phyloP scores from a whole-genome alignment of 176 grass and related monocot genomes.

The Eleusine coracana region DNA sequence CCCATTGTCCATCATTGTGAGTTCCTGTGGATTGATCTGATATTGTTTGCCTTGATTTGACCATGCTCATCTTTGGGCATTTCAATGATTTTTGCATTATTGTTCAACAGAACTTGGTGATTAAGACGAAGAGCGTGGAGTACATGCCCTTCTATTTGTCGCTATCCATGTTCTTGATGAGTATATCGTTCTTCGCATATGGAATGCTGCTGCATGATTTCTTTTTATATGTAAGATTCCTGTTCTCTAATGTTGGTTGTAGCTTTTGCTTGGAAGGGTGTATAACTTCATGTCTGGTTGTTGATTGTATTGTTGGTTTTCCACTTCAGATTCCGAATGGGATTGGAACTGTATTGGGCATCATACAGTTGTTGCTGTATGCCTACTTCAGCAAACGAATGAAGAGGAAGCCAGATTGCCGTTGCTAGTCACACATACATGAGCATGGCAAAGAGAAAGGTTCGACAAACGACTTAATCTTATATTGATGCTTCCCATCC shows the following conservation, averaged over 20 bases:
- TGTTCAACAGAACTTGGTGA: conserved; percentile 78
- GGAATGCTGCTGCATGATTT: conserved; percentile 79
- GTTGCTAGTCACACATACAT: conserved; percentile 58
- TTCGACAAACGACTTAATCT: not conserved
- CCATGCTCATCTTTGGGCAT: not conserved
- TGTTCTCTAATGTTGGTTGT: conserved; percentile 2
- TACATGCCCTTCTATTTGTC: conserved; percentile 99
- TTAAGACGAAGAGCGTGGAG: conserved; percentile 82
- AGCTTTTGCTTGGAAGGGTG: conserved; percentile 35
- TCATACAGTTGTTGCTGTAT: conserved; percentile 73
- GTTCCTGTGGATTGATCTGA: not conserved
- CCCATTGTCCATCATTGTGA: conserved; percentile 86
- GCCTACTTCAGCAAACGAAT: conserved; percentile 72
- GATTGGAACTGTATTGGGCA: conserved; percentile 76
- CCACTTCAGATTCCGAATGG: conserved; percentile 84
- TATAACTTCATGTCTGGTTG: not conserved
- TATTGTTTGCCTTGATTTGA: not conserved
- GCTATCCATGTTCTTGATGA: conserved; percentile 92
- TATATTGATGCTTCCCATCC: not conserved
- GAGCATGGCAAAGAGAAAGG: conserved; percentile 29
- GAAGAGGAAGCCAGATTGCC: conserved; percentile 49
- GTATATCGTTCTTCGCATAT: conserved; percentile 79
- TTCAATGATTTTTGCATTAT: not conserved
- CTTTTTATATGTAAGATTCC: conserved; percentile 89
- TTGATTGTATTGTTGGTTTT: conserved; percentile 23